A percentile compares a stretch with the other conserved stretches of the same genome.
Evolutionary conservation across 1,284 basidiomycete genomes (phyloP).

Genomic region (Sporisorium graminicola): DNA sequence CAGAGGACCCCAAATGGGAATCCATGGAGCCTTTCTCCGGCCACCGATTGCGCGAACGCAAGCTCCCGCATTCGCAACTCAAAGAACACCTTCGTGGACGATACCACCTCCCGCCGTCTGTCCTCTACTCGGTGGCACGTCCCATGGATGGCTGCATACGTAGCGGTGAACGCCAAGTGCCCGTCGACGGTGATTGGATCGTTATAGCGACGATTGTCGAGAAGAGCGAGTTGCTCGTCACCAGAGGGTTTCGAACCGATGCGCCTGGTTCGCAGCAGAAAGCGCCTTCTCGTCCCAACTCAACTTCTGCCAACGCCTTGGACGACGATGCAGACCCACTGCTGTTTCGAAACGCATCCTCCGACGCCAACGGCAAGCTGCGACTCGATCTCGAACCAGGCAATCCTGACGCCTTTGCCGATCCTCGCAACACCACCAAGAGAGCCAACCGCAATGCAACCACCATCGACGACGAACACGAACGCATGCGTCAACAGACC

Average conservation of each 20-base stretch:
- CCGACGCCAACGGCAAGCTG: slow-evolving; percentile 16
- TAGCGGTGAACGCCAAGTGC: slow-evolving; percentile 81
- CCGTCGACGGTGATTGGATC: slow-evolving; percentile 90
- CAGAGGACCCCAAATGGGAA: slow-evolving; percentile 46
- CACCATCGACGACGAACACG: slow-evolving; percentile 70
- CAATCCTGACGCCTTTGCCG: slow-evolving; percentile 24
- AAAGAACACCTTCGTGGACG: slow-evolving; percentile 86
- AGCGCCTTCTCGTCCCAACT: background rate
- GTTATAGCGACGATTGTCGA: slow-evolving; percentile 90
- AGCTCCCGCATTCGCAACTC: slow-evolving; percentile 80
- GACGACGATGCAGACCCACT: slow-evolving; percentile 43
- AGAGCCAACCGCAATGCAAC: slow-evolving; percentile 55
- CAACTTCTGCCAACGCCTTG: background rate
- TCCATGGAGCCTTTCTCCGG: slow-evolving; percentile 47
- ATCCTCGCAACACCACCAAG: background rate
- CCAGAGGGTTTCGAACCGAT: slow-evolving; percentile 33
- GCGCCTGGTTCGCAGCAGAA: background rate
- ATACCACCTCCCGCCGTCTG: slow-evolving; percentile 87
- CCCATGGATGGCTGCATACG: slow-evolving; percentile 4
- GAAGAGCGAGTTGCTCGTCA: slow-evolving; percentile 79
- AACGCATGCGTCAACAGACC: slow-evolving; percentile 70
- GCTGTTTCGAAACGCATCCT: slow-evolving; percentile 24
- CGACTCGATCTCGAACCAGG: slow-evolving; percentile 43
- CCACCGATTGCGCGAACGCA: slow-evolving; percentile 79
- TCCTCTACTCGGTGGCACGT: slow-evolving; percentile 78